Evolutionary conservation across 1,284 basidiomycete genomes (phyloP).

Genomic region (Rhodotorula sp.): DNA sequence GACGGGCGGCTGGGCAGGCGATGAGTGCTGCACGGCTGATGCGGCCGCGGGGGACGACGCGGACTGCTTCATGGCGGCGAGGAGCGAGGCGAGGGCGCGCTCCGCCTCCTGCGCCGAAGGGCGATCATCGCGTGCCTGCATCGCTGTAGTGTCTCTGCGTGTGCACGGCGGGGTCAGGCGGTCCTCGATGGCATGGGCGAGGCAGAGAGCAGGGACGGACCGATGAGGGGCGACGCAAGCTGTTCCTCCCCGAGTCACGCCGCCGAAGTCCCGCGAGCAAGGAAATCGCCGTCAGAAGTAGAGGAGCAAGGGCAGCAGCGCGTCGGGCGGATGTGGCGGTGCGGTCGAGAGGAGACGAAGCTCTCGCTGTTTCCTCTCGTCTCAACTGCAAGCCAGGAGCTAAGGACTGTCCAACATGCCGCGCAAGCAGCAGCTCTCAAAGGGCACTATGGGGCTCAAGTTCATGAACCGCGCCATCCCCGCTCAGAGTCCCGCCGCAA

Average conservation of each 20-base stretch:
- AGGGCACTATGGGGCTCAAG: slow-evolving; percentile 34
- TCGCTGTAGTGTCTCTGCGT: background rate
- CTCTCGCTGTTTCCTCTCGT: too few species aligned
- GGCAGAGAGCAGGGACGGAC: background rate
- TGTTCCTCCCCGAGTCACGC: too few species aligned
- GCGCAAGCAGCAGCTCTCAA: background rate
- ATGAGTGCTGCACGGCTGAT: background rate
- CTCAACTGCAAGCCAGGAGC: background rate
- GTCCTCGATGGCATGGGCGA: background rate
- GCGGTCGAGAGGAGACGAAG: too few species aligned
- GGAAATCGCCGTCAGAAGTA: background rate
- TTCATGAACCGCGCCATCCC: slow-evolving; percentile 31
- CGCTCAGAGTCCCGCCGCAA: background rate
- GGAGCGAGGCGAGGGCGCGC: slow-evolving; percentile 11
- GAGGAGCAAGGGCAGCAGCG: background rate
- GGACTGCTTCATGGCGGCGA: slow-evolving; percentile 5
- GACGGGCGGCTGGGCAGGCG: background rate
- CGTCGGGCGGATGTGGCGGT: too few species aligned
- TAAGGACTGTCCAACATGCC: background rate
- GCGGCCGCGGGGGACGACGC: background rate
- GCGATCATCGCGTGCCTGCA: background rate
- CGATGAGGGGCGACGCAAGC: background rate
- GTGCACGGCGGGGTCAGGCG: background rate
- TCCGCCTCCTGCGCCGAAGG: slow-evolving; percentile 3
- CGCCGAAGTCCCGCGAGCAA: background rate